Evolutionary conservation across 139 green algal genomes (phyloP), one percentile per base, ranked within the genome.

Genomic region (Tetraselmis striata): DNA sequence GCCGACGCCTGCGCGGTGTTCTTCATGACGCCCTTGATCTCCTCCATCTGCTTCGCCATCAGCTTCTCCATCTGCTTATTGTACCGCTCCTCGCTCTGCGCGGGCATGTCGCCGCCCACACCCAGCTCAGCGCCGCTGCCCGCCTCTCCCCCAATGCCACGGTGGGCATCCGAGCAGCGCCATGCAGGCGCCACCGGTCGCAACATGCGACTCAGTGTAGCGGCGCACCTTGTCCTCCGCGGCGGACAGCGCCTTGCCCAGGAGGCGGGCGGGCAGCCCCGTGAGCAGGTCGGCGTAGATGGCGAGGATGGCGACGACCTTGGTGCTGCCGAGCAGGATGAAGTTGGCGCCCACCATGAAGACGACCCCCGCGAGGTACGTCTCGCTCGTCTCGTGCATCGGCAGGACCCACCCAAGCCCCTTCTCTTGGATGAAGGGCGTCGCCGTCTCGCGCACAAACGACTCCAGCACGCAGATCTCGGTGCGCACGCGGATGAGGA

Each of bases 291-390:
- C 83, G 79, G 83, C 77, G 79, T 86, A 86, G 75, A 86, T 86
- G 83, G 83, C 31, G 22, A 86, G 32, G 28, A 86, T 83, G 59
- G 83, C 83, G n/a, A 86, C 83, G 0, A 86, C 83, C 75, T 86
- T 86, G 31, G 83, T 86, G 67, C 29, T 78, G 22, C 83, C 83
- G 31, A 86, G 79, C 23, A 86, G 67, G 79, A 86, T 86, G 75
- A 86, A 86, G 78, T 86, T 86, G 29, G 79, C 75, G 74, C 83
- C 83, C 1, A 86, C 67, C 59, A 86, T 80, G 79, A 86, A 86
- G 1, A 86, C 83, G 18, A 67, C 45, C 23, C 83, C 83, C 26
- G 83, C 83, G 30, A 86, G 75, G 75, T 86, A 86, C 67, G 83
- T 86, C 79, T 86, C 83, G 22, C 24, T 75, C 1, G 83, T 86